Evolutionary conservation across 1,284 basidiomycete genomes (phyloP), one percentile per base, ranked within the genome.

Genomic region (Rhizoctonia solani): DNA sequence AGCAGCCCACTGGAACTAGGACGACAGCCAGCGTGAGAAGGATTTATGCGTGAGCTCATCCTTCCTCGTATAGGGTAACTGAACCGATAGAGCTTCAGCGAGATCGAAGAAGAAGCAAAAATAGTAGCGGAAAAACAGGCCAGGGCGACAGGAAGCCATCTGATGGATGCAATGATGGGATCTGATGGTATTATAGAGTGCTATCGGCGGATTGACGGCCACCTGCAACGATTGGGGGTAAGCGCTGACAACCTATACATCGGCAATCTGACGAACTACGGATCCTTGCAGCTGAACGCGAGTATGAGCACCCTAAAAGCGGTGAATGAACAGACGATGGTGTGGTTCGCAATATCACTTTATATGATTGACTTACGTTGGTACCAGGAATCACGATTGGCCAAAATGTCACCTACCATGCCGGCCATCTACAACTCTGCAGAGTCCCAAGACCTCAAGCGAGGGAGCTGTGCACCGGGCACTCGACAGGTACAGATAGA

Each of bases 401-500:
- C 32, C 13, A 29, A 16, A n/a, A 2, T 61, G 8, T 3, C 13
- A 1, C 46, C 58, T 2, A 30, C 34, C 4, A 39, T 11, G n/a
- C 30, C 25, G 6, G 58, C 44, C 9, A 32, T 19, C 19, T 61
- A 61, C 16, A 34, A 61, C 21, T 56, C 27, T n/a, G 34, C 16
- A 9, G n/a, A 1, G 16, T 14, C 42, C 29, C 6, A 4, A 21
- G 21, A 11, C 6, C 4, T 61, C 14, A 19, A 32, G n/a, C 58
- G 58, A 1, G 37, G 54, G 1, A 47, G 27, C 4, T 69, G 69
- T 23, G 53, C 67, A 11, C 41, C 34, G 9, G 68, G 67, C 13
- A 73, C 73, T 3, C 71, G 73, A 4, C 54, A 55, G n/a, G 34
- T 44, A 14, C 42, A 71, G 13, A 30, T 73, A 4, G 30, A 67